A percentile compares a stretch with the other conserved stretches of the same genome.
Evolutionary conservation across 257 asterid genomes (phyloP).

Genomic region (Solanum sparsipilum): DNA sequence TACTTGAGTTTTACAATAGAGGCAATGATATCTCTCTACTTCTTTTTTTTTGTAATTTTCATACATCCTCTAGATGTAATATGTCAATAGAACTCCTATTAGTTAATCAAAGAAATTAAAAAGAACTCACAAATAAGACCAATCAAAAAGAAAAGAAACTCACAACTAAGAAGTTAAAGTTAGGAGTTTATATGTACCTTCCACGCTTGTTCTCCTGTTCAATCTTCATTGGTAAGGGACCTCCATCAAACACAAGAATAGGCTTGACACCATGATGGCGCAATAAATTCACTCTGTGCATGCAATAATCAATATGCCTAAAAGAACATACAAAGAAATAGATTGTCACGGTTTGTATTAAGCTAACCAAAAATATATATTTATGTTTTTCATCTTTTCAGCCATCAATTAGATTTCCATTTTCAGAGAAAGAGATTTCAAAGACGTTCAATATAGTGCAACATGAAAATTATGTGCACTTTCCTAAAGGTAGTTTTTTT

Average conservation of each 20-base stretch:
- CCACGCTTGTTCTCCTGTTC: slow-evolving; percentile 90
- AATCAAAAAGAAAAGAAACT: neutral
- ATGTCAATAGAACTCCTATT: neutral
- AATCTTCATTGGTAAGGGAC: slow-evolving; percentile 78
- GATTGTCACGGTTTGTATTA: neutral
- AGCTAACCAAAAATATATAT: neutral
- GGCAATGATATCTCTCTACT: neutral
- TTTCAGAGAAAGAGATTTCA: neutral
- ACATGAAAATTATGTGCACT: neutral
- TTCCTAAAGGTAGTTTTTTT: neutral
- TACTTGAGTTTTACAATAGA: neutral
- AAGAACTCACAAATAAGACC: neutral
- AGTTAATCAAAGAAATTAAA: neutral
- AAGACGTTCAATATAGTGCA: neutral
- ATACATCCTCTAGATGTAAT: neutral
- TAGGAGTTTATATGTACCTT: slow-evolving; percentile 32
- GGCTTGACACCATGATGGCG: slow-evolving; percentile 83
- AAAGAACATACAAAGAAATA: neutral
- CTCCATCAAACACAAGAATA: slow-evolving; percentile 93
- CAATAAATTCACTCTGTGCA: slow-evolving; percentile 88
- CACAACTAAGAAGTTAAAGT: neutral
- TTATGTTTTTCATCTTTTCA: neutral
- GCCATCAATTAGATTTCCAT: neutral
- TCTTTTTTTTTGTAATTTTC: neutral
- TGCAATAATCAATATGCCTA: slow-evolving; percentile 94